Evolutionary conservation across 192 early-diverging fungal species (phyloP).

Genomic region (Mortierella hygrophila): DNA sequence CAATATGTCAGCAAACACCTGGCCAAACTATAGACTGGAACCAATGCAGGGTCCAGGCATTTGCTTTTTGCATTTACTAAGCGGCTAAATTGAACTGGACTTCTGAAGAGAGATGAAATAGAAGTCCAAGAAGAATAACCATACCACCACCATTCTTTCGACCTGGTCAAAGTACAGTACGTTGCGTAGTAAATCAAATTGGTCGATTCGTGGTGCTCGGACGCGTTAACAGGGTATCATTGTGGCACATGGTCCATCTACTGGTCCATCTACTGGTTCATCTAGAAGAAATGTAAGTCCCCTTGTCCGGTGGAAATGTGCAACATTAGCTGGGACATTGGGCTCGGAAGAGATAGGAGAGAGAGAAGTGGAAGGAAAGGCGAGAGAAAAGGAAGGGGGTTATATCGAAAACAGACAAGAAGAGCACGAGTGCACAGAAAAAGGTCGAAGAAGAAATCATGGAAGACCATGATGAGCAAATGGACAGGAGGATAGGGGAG

Average conservation of each 20-base stretch:
- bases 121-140: background rate
- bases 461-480: too few species aligned
- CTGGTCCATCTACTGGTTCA: background rate
- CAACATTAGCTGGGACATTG: background rate
- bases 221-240: conserved; percentile 7
- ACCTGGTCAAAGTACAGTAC: background rate
- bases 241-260: conserved; percentile 10
- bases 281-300: background rate
- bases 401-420: background rate
- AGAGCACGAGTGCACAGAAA: background rate
- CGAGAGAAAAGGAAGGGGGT: background rate
- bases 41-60: too few species aligned
- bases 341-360: background rate
- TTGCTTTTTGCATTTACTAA: too few species aligned
- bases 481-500: too few species aligned
- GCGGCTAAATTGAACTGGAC: background rate
- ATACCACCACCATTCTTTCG: too few species aligned
- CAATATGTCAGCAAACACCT: too few species aligned
- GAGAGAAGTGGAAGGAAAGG: background rate
- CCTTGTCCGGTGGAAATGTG: background rate
- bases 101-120: background rate
- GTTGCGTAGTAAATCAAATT: conserved; percentile 5
- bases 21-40: too few species aligned
- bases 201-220: background rate
- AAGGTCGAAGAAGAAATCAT: too few species aligned